Evolutionary conservation across 2,329 filamentous ascomycete genomes (phyloP), one percentile per base, ranked within the genome.

Genomic region (Camillea tinctor): DNA sequence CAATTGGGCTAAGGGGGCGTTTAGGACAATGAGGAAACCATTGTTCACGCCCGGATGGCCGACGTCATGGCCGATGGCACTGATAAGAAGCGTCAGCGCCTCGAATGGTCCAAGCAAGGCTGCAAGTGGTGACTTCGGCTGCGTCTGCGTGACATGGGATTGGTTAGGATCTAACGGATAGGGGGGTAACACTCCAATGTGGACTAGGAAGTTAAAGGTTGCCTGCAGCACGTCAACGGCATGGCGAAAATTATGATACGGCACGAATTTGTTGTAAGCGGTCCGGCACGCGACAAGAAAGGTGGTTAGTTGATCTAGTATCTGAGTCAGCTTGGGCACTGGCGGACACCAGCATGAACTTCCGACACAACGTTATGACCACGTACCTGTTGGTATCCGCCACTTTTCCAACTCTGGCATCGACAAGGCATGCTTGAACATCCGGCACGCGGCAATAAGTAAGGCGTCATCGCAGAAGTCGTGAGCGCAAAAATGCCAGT

Each of bases 1-100:
- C 15, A 98, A 81, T 74, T 97, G 93, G 13, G 95, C 95, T 24
- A 99, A 80, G 1, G 95, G 94, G 19, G 95, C 91, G 72, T 97
- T 97, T 30, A 97, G 84, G 30, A 91, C 93, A 19, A 97, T 88
- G 4, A 99, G 81, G 72, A 99, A 99, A 26, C 94, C 93, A 73
- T 99, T 99, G 79, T 98, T 99, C 70, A 99, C 95, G 58, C 95
- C 95, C 0, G 95, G 95, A 73, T 99, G 95, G 21, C 95, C 95
- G 48, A 98, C 95, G 73, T 99, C 95, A 69, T 99, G 95, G 50
- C 95, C 95, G 70, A 99, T 96, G n/a, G 95, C 95, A 8, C 94
- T 94, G 65, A 98, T 89, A 52, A 99, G 83, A 2, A 99, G 83
- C 0, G 93, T 94, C 56, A 99, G 81, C 4, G 91, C 91, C 74